Evolutionary conservation across 1,284 basidiomycete species (phyloP), one percentile per base, ranked within the genome.

Genomic region (Phaffia rhodozyma): DNA sequence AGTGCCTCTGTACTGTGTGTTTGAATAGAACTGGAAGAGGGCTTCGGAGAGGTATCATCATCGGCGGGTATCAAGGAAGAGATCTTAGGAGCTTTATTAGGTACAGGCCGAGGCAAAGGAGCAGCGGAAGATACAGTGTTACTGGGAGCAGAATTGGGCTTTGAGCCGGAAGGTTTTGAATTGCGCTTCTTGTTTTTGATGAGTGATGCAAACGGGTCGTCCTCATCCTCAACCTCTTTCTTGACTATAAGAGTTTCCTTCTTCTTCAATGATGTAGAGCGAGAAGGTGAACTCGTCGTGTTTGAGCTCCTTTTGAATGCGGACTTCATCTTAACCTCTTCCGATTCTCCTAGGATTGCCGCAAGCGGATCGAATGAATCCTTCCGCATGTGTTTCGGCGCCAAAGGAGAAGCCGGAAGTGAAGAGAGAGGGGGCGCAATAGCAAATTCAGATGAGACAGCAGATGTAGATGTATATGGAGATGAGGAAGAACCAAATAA

Each of bases 321-420:
- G 25, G 49, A 51, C 51, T 66, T 66, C 34, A 66, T 55, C 56
- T 60, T 57, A 23, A 20, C 59, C 51, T 61, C 64, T 38, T 61
- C 56, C 6, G 50, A 23, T 50, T 66, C 64, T 9, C 64, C 64
- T 0, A 66, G 53, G n/a, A 66, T 43, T 27, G 47, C 59, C 11
- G 58, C 29, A 13, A 66, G 56, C 1, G 63, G 51, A 18, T 60
- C 53, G 60, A 50, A 23, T 29, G 32, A 27, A 16, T 51, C 32
- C 18, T 25, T 23, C 23, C 48, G 32, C 25, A 25, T 38, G 13
- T 43, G 52, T 27, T 27, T 53, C 32, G 52, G 11, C 11, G 18
- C 25, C 7, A 53, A 53, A 9, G 52, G 52, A 13, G 52, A 20
- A 53, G 52, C 25, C 18, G 30, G 25, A 27, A 13, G 7, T 13